Evolutionary conservation across 2,329 filamentous ascomycete genomes (phyloP), one percentile per base, ranked within the genome.

Genomic region (Elsinoe perseae): DNA sequence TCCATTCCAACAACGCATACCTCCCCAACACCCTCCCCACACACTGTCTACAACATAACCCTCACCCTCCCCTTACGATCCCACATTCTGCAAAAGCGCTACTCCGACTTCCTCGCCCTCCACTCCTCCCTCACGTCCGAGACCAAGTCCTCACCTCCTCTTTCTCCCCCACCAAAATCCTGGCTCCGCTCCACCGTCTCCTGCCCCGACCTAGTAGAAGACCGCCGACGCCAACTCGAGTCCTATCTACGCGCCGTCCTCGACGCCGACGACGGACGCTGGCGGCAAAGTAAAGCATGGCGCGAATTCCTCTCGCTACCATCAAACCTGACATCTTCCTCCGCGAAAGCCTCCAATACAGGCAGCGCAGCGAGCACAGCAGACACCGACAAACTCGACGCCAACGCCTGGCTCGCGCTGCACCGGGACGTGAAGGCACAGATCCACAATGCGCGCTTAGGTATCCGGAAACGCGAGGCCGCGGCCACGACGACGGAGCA

Each of bases 1-100:
- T 70, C 73, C 3, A 76, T 77, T 57, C 74, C 75, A 2, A 66
- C 68, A 2, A 67, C 80, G n/a, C 77, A 74, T 30, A 77, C 77
- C 57, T 76, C 78, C 54, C 69, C 69, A 1, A 75, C 76, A 61
- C 75, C 77, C 60, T 88, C 89, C 65, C 78, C 84, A 0, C 89
- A 83, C 70, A 91, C 87, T 0, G 79, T 85, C 61, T 92, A 91
- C 75, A 87, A 88, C 69, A 85, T 91, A 69, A 84, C 82, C 20
- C 77, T 93, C 58, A 83, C 86, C 52, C 82, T 90, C 1, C 87
- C 88, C 0, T 79, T 92, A 12, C 83, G 86, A 48, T 86, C 86
- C 3, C 87, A 85, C 64, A 84, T 86, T 61, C 77, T 90, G 4
- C 82, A 84, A 65, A 92, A 91, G 71, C 86, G 88, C 64, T 95